Percentiles rank a stretch among this genome's conserved stretches.
Evolutionary conservation across 2,329 filamentous ascomycete species (phyloP).

Genomic region (Elsinoe arachidis): DNA sequence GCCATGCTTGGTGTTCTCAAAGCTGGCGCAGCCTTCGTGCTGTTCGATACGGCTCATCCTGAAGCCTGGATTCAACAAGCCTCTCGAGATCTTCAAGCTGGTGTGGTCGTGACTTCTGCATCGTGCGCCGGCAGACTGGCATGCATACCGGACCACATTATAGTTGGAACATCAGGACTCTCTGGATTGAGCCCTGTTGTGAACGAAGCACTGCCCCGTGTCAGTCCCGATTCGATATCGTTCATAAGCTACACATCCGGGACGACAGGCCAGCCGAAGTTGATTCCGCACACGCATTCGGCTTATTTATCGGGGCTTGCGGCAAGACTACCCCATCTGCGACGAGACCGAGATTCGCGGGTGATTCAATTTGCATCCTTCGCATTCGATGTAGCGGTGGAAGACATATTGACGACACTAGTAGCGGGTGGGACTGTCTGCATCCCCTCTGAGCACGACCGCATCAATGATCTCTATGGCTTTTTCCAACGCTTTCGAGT

Average conservation of each 20-base stretch:
- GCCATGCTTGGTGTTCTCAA: constrained; percentile 31
- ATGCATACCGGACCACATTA: no score
- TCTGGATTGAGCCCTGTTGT: no score
- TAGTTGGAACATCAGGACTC: no score
- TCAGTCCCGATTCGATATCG: not conserved
- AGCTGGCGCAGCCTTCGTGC: constrained; percentile 28
- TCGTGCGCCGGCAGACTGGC: no score
- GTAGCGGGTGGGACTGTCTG: constrained; percentile 19
- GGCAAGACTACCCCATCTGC: not conserved
- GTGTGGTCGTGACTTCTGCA: no score
- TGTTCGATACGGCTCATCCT: constrained; percentile 7
- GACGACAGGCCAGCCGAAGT: constrained; percentile 11
- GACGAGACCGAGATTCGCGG: not conserved
- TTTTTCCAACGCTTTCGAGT: constrained; percentile 15
- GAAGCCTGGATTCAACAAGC: not conserved
- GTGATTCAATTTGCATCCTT: constrained; percentile 2
- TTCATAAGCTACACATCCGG: constrained; percentile 13
- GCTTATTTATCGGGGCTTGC: not conserved
- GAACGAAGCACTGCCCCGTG: no score
- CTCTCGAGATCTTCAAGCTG: not conserved
- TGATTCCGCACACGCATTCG: not conserved
- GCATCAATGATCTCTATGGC: constrained; percentile 14
- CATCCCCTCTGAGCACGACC: constrained; percentile 18
- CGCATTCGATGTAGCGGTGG: constrained; percentile 17
- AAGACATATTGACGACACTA: constrained; percentile 20